Conservation (phyloP, 352 stramenopile species). For the Phytopythium chamaehyphon region DNA sequence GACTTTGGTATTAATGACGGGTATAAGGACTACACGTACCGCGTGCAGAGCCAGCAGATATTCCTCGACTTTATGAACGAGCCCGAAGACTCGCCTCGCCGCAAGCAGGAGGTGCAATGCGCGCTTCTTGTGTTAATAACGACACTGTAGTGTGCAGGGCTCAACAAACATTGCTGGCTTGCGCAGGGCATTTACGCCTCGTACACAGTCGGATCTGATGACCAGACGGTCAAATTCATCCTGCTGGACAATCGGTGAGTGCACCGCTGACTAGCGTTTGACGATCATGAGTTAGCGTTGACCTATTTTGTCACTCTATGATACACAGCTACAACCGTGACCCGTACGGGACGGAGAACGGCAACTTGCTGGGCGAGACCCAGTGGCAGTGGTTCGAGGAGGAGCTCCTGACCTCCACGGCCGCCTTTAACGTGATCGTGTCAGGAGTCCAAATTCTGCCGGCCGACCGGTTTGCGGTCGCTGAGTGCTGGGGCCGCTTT, state of each 20-base stretch:
- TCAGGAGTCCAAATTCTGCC: constrained; percentile 89
- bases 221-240: constrained; percentile 81
- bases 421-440: constrained; percentile 92
- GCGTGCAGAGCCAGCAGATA: constrained; percentile 73
- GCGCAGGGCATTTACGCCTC: constrained; percentile 82
- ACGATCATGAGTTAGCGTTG: background rate
- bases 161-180: background rate
- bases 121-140: background rate
- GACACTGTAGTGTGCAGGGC: background rate
- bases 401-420: constrained; percentile 70
- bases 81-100: constrained; percentile 61
- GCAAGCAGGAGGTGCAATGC: constrained; percentile 54
- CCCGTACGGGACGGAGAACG: constrained; percentile 48
- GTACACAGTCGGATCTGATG: constrained; percentile 64
- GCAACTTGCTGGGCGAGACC: constrained; percentile 65
- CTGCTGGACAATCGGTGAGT: constrained; percentile 76
- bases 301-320: background rate
- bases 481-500: constrained; percentile 90
- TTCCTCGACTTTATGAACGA: constrained; percentile 87
- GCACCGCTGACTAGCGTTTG: background rate
- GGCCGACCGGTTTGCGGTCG: constrained; percentile 58
- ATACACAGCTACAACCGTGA: constrained; percentile 74
- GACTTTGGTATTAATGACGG: constrained; percentile 91
- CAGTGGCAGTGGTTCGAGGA: constrained; percentile 88
- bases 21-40: constrained; percentile 67